phyloP scores from a whole-genome alignment of 805 yeast species.

The Allodekkera sacchari region DNA sequence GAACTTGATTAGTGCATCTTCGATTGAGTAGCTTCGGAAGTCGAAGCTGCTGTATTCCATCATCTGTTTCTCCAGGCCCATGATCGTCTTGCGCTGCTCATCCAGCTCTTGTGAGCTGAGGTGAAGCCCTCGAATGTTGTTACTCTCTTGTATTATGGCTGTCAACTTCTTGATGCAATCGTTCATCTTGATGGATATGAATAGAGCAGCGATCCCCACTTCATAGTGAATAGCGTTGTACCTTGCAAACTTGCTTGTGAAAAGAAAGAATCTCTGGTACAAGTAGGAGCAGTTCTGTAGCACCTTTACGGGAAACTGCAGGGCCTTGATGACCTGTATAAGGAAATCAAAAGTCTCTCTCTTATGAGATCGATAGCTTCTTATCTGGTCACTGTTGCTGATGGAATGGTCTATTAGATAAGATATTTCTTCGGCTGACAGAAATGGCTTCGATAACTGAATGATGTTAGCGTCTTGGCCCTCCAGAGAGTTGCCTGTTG shows the following conservation, averaged over 20 bases:
- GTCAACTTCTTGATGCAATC: slow-evolving; percentile 74
- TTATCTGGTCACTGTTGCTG: slow-evolving; percentile 12
- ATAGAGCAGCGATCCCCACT: slow-evolving; percentile 60
- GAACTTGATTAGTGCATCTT: slow-evolving; percentile 56
- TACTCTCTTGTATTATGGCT: slow-evolving; percentile 48
- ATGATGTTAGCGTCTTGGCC: slow-evolving; percentile 7
- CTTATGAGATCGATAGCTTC: slow-evolving; percentile 16
- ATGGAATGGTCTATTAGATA: slow-evolving; percentile 12
- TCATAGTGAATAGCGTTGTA: slow-evolving; percentile 38
- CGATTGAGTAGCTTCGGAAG: slow-evolving; percentile 61
- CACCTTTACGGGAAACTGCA: slow-evolving; percentile 64
- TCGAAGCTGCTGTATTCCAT: slow-evolving; percentile 76
- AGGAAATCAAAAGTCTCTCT: slow-evolving; percentile 43
- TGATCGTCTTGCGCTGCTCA: slow-evolving; percentile 44
- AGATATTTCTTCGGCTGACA: slow-evolving; percentile 21
- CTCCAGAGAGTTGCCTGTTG: no score
- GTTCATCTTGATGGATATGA: slow-evolving; percentile 69
- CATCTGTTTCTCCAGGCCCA: slow-evolving; percentile 60
- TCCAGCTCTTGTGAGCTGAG: slow-evolving; percentile 31
- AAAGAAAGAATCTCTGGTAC: slow-evolving; percentile 63
- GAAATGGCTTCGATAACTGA: slow-evolving; percentile 28
- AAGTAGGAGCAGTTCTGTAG: slow-evolving; percentile 64
- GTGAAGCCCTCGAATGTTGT: slow-evolving; percentile 25
- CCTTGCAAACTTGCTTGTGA: slow-evolving; percentile 47
- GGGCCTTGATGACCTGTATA: slow-evolving; percentile 39